Conservation (phyloP, 2,329 filamentous ascomycete genomes). For the Dactylonectria macrodidyma region DNA sequence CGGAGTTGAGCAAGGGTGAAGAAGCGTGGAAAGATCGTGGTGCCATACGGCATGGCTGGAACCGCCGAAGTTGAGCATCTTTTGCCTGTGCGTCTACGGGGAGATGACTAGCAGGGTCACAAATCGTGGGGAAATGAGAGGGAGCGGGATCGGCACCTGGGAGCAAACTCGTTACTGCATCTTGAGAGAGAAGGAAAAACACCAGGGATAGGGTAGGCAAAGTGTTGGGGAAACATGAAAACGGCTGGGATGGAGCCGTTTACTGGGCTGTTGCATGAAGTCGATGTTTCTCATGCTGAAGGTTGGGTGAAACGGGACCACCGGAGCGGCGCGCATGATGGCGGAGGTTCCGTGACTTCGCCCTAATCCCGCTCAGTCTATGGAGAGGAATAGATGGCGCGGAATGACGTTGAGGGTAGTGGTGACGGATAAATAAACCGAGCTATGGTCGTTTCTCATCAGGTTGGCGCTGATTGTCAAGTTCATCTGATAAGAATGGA, state of each 20-base stretch:
- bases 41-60: slow-evolving; percentile 1
- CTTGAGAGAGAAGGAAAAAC: not conserved
- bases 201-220: not conserved
- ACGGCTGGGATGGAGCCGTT: not conserved
- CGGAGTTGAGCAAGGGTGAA: slow-evolving; percentile 1
- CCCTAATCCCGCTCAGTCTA: slow-evolving; percentile 17
- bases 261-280: not conserved
- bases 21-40: not conserved
- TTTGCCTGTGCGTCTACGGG: not conserved
- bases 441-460: not conserved
- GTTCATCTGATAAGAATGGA: not conserved
- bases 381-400: not conserved
- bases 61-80: slow-evolving; percentile 21
- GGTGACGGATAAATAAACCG: not conserved
- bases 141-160: slow-evolving; percentile 3
- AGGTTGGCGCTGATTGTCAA: not conserved
- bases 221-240: not conserved
- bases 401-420: not conserved
- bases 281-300: not conserved
- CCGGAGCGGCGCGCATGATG: slow-evolving; percentile 16
- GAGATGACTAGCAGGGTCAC: not conserved
- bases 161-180: not conserved
- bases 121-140: slow-evolving; percentile 16
- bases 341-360: slow-evolving; percentile 23
- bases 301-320: slow-evolving; percentile 12